Evolutionary conservation across 1,139 yeast species (phyloP), one percentile per base, ranked within the genome.

Genomic region (Sugiyamaella xylanicola): DNA sequence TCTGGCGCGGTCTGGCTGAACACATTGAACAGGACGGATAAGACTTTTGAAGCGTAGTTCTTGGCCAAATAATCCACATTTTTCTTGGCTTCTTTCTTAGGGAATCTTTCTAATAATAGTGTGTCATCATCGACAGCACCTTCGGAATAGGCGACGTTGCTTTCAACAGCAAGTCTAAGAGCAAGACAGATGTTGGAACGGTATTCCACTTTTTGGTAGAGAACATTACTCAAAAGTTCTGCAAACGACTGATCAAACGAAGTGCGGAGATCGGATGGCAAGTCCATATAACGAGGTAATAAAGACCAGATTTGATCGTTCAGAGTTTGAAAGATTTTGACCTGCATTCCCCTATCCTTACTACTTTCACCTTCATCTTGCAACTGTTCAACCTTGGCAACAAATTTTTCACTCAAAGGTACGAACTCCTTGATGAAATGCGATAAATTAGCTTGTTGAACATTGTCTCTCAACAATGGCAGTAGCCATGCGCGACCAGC

Each of bases 401-500:
- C 78, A 62, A 92, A 87, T 59, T 81, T 75, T 39, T 81, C 82
- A 48, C 82, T 82, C 47, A 85, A 72, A 32, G 98, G 97, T 29
- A 87, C 73, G 57, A 95, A 79, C 41, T 83, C 77, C 21, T 72
- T 70, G 59, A 81, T 79, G 72, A 82, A 93, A 68, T 77, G 89
- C 0, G 79, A 76, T 55, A 95, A 76, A 56, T 80, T 78, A 1
- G 97, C 86, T 67, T 83, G 81, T 63, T 85, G 81, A 27, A 90
- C 87, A 66, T 88, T 84, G 65, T 92, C 97, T 73, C 98, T 86
- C 59, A 93, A 80, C 37, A 95, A 71, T n/a, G 99, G 99, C 60
- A 93, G 79, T 64, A 93, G 69, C 98, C 98, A 93, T 49, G 97
- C 97, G 71, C 98, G 83, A 50, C 96, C 96, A 20, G 87, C 81